Base-by-base conservation (phyloP, 805 yeast genomes). In the Wickerhamiella cacticola region DNA sequence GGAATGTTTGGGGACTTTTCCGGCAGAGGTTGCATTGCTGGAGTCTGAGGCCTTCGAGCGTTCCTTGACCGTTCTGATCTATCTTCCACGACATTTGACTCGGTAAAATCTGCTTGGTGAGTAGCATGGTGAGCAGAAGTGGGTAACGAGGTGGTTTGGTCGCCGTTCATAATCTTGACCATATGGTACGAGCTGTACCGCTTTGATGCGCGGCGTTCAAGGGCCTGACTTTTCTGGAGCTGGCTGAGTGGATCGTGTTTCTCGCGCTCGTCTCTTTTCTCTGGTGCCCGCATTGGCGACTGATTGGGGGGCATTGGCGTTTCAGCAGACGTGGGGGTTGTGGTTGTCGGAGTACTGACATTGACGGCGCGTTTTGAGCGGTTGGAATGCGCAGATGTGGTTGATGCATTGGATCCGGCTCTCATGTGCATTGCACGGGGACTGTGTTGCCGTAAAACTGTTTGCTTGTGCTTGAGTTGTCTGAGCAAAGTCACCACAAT, bases 141-240 rank as follows among this genome's bases (percentile, higher is more conserved):
- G 2, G 60, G 60, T 34, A 57, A 45, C 16, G 49, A 35, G 9
- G 50, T 54, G 3, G 50, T 39, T 10, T 52, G 48, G 12, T 49
- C 50, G 23, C 59, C 56, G 26, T 52, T 53, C 41, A 51, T 44
- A 16, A 83, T 69, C 57, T 82, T 83, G 1, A 94, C 85, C 64
- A 80, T 80, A 59, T 89, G 97, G 52, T 88, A 89, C 0, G 96
- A 96, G 4, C 96, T 86, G 60, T 82, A 89, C 48, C 98, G 70
- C 56, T 89, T 81, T 0, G 96, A 88, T 0, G 97, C 99, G 52
- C 96, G 74, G 55, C 99, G 74, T 67, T 82, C 94, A 26, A 92
- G 68, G 2, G 84, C 81, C 42, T 83, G 84, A 2, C 88, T 85
- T 41, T 80, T 78, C 58, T 89, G 95, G 8, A 89, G 68, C 55